Conservation (phyloP, 78 protist species). For the Guillardia theta region DNA sequence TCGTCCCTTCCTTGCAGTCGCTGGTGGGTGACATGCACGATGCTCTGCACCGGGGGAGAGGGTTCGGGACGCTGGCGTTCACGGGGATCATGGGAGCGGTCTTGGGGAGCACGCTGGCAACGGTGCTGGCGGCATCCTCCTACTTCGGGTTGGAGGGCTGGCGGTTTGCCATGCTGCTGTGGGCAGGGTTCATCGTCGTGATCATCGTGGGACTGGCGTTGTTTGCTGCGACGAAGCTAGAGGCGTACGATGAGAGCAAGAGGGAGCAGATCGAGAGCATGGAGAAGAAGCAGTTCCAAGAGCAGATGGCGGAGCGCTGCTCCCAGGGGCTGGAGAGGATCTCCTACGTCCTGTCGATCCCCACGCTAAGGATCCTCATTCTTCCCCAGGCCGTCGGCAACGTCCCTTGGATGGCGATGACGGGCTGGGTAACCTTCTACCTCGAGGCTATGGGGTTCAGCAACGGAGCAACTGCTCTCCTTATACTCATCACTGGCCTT, state of each 20-base stretch:
- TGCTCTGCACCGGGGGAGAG: neutral
- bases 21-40: neutral
- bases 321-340: too few relatives aligned
- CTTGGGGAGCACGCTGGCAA: neutral
- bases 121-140: neutral
- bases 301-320: too few relatives aligned
- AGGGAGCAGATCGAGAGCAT: too few relatives aligned
- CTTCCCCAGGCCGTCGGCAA: neutral
- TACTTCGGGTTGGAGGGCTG: neutral
- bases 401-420: constrained; percentile 3
- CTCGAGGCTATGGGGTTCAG: neutral
- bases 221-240: too few relatives aligned
- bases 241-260: too few relatives aligned
- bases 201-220: neutral
- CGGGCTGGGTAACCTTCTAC: neutral
- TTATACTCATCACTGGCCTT: neutral
- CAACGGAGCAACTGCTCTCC: neutral
- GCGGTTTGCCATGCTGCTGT: neutral
- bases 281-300: too few relatives aligned
- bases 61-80: neutral
- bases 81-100: neutral
- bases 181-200: neutral
- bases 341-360: neutral
- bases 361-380: neutral
- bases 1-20: neutral